Evolutionary conservation across 2,329 filamentous ascomycete genomes (phyloP), one percentile per base, ranked within the genome.

Genomic region (Purpureocillium lavendulum): DNA sequence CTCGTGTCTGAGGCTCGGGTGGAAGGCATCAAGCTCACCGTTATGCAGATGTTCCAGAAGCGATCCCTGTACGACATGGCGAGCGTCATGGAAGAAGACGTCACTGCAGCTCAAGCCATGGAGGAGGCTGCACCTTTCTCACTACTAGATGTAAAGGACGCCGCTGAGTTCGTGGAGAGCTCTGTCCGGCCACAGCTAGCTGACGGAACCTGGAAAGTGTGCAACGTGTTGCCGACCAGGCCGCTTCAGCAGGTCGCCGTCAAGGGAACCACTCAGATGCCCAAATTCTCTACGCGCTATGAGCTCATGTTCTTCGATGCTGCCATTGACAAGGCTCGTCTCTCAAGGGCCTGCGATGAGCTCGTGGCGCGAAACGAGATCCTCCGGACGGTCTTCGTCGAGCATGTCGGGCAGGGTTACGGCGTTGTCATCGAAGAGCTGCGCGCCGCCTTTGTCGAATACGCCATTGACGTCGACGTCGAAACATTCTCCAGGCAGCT

Each of bases 371-470:
- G 65, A 7, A 79, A 82, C 51, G 78, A 83, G 48, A 78, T 84
- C 17, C 62, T 84, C 3, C 73, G 79, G 4, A 84, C 80, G 0
- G 73, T 83, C 5, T 84, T 84, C 45, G 66, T 82, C 12, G 64
- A 70, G 40, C 62, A 68, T 41, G 61, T 66, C 16, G 62, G 61
- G 6, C 62, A 64, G 30, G 75, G 69, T 49, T 68, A 76, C 43
- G 71, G 73, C 39, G 73, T 80, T 2, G 71, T 84, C 0, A 59
- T 84, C 2, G 64, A 75, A 21, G 61, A 72, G 13, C 59, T 84
- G 2, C 50, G 65, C 10, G 64, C 68, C 0, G 64, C 68, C 0
- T 69, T 80, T 30, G 64, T 68, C 29, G 64, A 73, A 33, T 68
- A 74, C 47, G 65, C 75, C 38, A 67, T 74, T 7, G 70, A 75